Evolutionary conservation across 768 basidiomycete genomes (phyloP).

Genomic region (Naganishia vaughanmartiniae): DNA sequence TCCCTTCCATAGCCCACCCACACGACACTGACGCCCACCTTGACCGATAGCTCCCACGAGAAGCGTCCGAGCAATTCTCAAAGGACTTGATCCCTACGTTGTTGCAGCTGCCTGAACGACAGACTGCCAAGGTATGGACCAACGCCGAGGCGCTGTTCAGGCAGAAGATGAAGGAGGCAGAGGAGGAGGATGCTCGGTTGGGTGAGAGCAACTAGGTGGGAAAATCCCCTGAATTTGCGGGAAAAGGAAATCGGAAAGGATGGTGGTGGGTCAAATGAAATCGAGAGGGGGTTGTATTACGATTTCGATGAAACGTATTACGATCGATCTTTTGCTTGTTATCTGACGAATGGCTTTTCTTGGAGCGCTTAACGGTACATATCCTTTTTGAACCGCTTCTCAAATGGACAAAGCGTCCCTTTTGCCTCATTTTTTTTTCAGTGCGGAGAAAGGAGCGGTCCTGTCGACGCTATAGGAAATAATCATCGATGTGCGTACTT

Average conservation of each 20-base stretch:
- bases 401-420: too few species aligned
- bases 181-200: constrained; percentile 40
- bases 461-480: too few species aligned
- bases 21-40: neutral
- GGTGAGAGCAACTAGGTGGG: constrained; percentile 7
- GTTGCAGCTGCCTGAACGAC: constrained; percentile 67
- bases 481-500: too few species aligned
- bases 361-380: too few species aligned
- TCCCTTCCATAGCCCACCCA: neutral
- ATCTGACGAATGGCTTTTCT: too few species aligned
- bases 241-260: neutral
- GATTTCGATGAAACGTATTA: neutral
- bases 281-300: neutral
- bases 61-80: constrained; percentile 96
- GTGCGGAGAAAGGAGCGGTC: too few species aligned
- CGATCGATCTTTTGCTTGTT: too few species aligned
- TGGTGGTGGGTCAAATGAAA: neutral
- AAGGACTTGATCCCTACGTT: constrained; percentile 79
- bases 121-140: constrained; percentile 73
- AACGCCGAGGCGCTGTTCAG: constrained; percentile 81
- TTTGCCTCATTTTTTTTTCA: too few species aligned
- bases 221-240: too few species aligned
- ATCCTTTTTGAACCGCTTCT: too few species aligned
- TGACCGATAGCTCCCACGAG: constrained; percentile 68
- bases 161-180: constrained; percentile 63